phyloP scores from a whole-genome alignment of 495 filamentous ascomycete genomes.

The Penicillium crystallinum region DNA sequence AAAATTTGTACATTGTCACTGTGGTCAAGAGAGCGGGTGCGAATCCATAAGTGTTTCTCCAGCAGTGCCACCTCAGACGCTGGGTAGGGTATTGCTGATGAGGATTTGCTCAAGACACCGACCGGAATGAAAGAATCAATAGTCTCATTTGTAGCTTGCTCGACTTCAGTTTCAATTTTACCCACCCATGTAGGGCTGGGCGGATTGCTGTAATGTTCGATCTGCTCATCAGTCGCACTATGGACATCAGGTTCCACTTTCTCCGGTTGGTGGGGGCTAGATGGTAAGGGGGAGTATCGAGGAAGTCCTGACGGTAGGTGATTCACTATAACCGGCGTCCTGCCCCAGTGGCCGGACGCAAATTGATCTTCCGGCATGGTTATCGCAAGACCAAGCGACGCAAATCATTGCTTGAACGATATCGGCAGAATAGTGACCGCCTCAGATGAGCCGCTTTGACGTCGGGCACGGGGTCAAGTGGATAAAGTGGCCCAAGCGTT shows the following conservation, averaged over 20 bases:
- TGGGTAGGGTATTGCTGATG: slow-evolving; percentile 3
- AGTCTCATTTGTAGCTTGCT: background rate
- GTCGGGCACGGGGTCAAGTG: background rate
- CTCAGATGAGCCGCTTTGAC: background rate
- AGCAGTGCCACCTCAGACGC: slow-evolving; percentile 20
- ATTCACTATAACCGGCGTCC: background rate
- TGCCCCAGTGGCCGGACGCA: background rate
- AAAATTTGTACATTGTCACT: slow-evolving; percentile 50
- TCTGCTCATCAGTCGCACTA: background rate
- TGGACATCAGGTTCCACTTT: background rate
- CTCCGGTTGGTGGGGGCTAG: background rate
- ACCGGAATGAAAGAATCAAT: slow-evolving; percentile 6
- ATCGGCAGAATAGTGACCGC: background rate
- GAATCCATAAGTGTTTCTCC: slow-evolving; percentile 32
- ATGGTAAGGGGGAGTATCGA: background rate
- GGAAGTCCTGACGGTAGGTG: background rate
- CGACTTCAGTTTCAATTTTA: background rate
- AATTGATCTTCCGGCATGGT: background rate
- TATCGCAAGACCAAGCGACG: background rate
- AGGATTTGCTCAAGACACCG: slow-evolving; percentile 9
- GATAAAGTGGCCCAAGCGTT: background rate
- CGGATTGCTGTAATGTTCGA: background rate
- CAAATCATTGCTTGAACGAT: background rate
- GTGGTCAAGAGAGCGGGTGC: slow-evolving; percentile 12
- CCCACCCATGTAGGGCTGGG: background rate